These are phyloP conservation scores for Chaetomiaceae sp. DNA, from an alignment of 2,329 filamentous ascomycete genomes.

Conservation along the genomic window DNA sequence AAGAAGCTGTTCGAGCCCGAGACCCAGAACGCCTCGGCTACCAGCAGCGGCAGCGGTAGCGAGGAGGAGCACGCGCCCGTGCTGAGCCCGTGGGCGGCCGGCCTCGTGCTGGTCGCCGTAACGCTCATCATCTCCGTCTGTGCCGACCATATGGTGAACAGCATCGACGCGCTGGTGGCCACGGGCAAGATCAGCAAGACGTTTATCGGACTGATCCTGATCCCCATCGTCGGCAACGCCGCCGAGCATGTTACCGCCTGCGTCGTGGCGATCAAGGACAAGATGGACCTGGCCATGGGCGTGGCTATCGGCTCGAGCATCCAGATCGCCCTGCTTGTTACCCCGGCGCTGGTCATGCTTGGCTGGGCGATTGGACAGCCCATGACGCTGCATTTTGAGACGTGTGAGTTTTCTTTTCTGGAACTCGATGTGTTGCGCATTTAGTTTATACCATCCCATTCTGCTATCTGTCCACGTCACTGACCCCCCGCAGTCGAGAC, in stretches of 20 bases:
- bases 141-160: conserved; percentile 71
- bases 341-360: conserved; percentile 71
- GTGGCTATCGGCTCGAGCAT: conserved; percentile 78
- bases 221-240: conserved; percentile 74
- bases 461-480: no score
- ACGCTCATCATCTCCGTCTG: conserved; percentile 67
- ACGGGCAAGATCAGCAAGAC: conserved; percentile 68
- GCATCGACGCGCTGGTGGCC: conserved; percentile 66
- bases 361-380: conserved; percentile 67
- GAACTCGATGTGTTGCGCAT: no score
- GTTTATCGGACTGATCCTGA: conserved; percentile 73
- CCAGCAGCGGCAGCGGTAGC: conserved; percentile 31
- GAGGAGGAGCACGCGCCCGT: conserved; percentile 39
- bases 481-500: conserved; percentile 52
- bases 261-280: conserved; percentile 71
- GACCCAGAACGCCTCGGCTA: conserved; percentile 20
- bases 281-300: conserved; percentile 69
- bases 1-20: conserved; percentile 62
- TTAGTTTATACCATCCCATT: no score
- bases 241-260: conserved; percentile 78
- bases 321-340: conserved; percentile 77
- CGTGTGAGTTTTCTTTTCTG: conserved; percentile 35
- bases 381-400: conserved; percentile 78
- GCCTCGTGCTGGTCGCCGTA: conserved; percentile 58
- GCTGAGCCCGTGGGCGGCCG: conserved; percentile 58